Evolutionary conservation across 106 monocot genomes (phyloP).

Genomic region (Dendrobium catenatum): DNA sequence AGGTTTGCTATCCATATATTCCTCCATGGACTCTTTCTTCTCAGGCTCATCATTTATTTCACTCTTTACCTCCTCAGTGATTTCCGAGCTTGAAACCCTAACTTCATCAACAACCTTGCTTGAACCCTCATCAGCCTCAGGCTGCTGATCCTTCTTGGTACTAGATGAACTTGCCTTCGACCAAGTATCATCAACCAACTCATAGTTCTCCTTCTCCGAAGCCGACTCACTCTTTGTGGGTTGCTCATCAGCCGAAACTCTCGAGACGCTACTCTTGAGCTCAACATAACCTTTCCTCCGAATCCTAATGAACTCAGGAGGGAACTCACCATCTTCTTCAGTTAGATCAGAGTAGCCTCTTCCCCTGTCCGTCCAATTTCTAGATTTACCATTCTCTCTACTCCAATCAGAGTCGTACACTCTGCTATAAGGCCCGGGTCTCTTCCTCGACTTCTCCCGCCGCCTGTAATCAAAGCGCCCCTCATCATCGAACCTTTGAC

Average conservation of each 20-base stretch:
- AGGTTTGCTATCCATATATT: constrained; percentile 9
- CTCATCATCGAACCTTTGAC: constrained; percentile 16
- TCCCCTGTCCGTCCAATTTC: constrained; percentile 26
- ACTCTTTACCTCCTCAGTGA: constrained; percentile 15
- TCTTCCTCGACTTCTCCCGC: constrained; percentile 31
- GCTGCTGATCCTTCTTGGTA: constrained; percentile 22
- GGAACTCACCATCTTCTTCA: constrained; percentile 35
- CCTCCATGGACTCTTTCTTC: constrained; percentile 20
- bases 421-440: constrained; percentile 24
- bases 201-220: constrained; percentile 30
- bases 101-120: constrained; percentile 28
- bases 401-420: constrained; percentile 49
- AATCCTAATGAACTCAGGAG: constrained; percentile 30
- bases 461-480: constrained; percentile 14
- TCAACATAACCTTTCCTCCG: constrained; percentile 26
- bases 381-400: constrained; percentile 34
- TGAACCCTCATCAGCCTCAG: constrained; percentile 21
- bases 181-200: constrained; percentile 37
- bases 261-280: constrained; percentile 17
- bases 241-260: constrained; percentile 13
- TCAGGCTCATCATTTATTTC: constrained; percentile 16
- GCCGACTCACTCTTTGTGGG: constrained; percentile 32
- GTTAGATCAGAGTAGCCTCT: constrained; percentile 26
- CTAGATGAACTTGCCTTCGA: constrained; percentile 49
- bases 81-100: constrained; percentile 7